Base-by-base conservation (phyloP, 495 filamentous ascomycete genomes). In the Podospora bellae-mahoneyi region DNA sequence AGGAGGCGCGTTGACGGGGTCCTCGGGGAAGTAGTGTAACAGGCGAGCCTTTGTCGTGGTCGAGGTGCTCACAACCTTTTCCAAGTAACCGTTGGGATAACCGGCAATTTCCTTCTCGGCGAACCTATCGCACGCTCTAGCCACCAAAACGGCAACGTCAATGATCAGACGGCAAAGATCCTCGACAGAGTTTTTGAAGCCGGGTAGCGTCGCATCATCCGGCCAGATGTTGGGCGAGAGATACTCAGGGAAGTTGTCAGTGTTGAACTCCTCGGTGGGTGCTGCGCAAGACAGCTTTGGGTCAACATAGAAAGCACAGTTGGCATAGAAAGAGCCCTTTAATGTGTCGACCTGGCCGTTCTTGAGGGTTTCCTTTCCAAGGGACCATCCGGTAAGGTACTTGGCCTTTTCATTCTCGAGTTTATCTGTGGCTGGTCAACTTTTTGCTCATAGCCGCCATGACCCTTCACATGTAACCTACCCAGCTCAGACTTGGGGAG, bases 291-390 rank as follows among this genome's bases (percentile, higher is more conserved):
- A 81, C 5, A 92, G 81, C 2, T 73, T 66, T 2, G 87, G 82
- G 69, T 91, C 85, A 62, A 94, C 87, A 77, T 95, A 94, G 83
- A 97, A 97, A 63, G 91, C 91, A 78, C 93, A 97, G 80, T 98
- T 97, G 76, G 94, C 90, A 77, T 98, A 99, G 84, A 91, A 99
- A 19, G 92, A 96, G 64, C 95, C 95, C 81, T 99, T 99, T 13
- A 91, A 85, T 5, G 91, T 97, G 73, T 99, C 95, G 71, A 93
- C 92, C 67, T 90, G 89, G 68, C 94, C 92, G 74, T 91, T 88
- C 70, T 92, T 91, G 61, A 98, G 87, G n/a, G 91, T 95, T 79
- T 97, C 94, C 79, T 96, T 97, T 64, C 94, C 94, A 75, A 88
- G 90, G 39, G 93, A 97, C 87, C 87, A 89, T 55, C 87, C 87